Evolutionary conservation across 129 eudicot genomes (phyloP).

Genomic region (Flaveria sonorensis): DNA sequence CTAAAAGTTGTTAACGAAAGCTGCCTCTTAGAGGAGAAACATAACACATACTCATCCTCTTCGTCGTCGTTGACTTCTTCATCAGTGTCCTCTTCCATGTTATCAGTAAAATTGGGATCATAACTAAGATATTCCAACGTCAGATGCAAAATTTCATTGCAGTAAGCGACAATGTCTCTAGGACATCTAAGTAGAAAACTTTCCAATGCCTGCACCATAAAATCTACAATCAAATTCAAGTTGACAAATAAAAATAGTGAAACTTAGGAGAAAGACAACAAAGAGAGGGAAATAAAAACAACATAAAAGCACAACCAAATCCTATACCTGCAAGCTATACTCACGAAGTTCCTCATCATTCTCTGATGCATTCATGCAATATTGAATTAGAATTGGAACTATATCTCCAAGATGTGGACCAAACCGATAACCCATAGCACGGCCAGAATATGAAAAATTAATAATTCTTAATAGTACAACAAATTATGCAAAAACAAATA

Average conservation of each 20-base stretch:
- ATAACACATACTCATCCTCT: constrained; percentile 90
- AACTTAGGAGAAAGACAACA: not conserved
- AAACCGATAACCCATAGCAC: constrained; percentile 97
- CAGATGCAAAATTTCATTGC: constrained; percentile 80
- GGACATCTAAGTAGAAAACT: constrained; percentile 96
- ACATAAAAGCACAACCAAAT: constrained; percentile 13
- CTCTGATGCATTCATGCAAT: constrained; percentile 92
- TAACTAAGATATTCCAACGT: constrained; percentile 87
- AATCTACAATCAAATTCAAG: not conserved
- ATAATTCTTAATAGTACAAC: not conserved
- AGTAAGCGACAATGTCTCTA: constrained; percentile 79
- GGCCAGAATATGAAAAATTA: constrained; percentile 44
- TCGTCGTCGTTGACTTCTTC: constrained; percentile 77
- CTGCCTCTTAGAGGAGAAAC: not conserved
- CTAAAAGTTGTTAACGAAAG: not conserved
- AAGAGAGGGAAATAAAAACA: not conserved
- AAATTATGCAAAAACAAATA: not conserved
- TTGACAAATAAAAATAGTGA: not conserved
- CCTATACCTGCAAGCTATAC: constrained; percentile 89
- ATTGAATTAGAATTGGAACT: constrained; percentile 76
- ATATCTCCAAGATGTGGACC: constrained; percentile 97
- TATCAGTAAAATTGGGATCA: constrained; percentile 98
- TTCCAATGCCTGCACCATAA: constrained; percentile 80
- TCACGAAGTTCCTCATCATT: constrained; percentile 99
- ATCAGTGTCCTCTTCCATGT: constrained; percentile 98